Conservation (phyloP, 257 asterid species). For the Salvia miltiorrhiza region DNA sequence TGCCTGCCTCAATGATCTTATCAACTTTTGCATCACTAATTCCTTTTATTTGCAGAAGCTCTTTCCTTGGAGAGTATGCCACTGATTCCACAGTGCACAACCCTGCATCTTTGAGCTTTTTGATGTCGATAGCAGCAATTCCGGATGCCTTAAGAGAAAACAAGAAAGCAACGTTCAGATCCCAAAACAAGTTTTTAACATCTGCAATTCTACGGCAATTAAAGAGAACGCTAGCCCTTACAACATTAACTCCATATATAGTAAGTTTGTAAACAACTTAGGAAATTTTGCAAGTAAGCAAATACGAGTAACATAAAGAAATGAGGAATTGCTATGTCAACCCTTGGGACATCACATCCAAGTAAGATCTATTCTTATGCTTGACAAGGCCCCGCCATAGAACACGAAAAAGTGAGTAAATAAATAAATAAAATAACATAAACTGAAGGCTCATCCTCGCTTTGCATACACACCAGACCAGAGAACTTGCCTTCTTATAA, state of each 20-base stretch:
- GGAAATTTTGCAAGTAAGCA: not conserved
- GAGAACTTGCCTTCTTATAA: not conserved
- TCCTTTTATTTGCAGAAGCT: constrained; percentile 88
- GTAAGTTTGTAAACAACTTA: not conserved
- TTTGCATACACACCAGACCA: not conserved
- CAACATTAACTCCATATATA: not conserved
- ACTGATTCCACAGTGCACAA: constrained; percentile 92
- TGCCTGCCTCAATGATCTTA: constrained; percentile 97
- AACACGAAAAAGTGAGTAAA: not conserved
- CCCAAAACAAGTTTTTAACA: not conserved
- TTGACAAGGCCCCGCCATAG: not conserved
- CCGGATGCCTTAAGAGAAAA: constrained; percentile 65
- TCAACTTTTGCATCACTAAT: constrained; percentile 97
- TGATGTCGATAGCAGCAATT: constrained; percentile 80
- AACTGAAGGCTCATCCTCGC: not conserved
- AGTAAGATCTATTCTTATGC: not conserved
- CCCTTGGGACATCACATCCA: not conserved
- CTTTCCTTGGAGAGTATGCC: constrained; percentile 90
- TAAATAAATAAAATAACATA: too few species aligned
- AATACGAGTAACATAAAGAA: not conserved
- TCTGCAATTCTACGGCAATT: not conserved
- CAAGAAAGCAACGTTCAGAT: constrained; percentile 2
- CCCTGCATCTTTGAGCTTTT: constrained; percentile 93
- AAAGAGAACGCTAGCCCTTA: not conserved
- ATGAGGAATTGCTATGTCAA: not conserved